phyloP scores from a whole-genome alignment of 1,139 yeast species.

The Candida mesenterica region DNA sequence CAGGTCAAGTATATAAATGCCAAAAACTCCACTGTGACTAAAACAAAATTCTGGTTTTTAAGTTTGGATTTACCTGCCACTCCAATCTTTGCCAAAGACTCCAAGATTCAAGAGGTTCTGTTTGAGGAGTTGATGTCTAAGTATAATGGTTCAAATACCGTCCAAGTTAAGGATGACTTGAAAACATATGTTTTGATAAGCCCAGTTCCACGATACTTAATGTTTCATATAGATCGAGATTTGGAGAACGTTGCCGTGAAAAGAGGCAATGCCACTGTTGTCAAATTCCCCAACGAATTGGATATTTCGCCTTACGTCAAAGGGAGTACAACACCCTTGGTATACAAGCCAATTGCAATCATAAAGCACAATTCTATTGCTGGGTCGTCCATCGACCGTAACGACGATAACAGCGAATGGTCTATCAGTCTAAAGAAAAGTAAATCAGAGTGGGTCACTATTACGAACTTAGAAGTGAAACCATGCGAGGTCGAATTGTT shows the following conservation, averaged over 20 bases:
- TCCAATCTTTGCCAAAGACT: conserved; percentile 46
- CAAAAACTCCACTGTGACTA: conserved; percentile 14
- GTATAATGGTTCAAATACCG: conserved; percentile 32
- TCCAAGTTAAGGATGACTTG: conserved; percentile 21
- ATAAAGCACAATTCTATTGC: conserved; percentile 43
- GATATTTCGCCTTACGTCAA: conserved; percentile 36
- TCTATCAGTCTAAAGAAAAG: conserved; percentile 47
- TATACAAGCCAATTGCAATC: conserved; percentile 51
- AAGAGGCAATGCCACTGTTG: conserved; percentile 59
- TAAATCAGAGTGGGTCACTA: conserved; percentile 53
- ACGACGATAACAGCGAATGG: conserved; percentile 43
- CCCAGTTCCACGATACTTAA: conserved; percentile 51
- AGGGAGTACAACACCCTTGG: conserved; percentile 15
- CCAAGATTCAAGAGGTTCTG: conserved; percentile 53
- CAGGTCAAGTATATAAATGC: conserved; percentile 23
- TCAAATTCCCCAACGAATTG: conserved; percentile 53
- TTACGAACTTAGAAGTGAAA: conserved; percentile 50
- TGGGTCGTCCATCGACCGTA: conserved; percentile 20
- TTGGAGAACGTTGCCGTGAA: conserved; percentile 30
- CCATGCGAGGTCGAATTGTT: conserved; percentile 56
- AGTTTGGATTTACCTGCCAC: conserved; percentile 58
- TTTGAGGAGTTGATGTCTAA: conserved; percentile 47
- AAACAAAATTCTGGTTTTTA: conserved; percentile 56
- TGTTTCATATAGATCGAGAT: conserved; percentile 55
- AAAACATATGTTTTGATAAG: conserved; percentile 37